Conservation (phyloP, 2,329 filamentous ascomycete genomes). For the Geoglossum cookeanum region DNA sequence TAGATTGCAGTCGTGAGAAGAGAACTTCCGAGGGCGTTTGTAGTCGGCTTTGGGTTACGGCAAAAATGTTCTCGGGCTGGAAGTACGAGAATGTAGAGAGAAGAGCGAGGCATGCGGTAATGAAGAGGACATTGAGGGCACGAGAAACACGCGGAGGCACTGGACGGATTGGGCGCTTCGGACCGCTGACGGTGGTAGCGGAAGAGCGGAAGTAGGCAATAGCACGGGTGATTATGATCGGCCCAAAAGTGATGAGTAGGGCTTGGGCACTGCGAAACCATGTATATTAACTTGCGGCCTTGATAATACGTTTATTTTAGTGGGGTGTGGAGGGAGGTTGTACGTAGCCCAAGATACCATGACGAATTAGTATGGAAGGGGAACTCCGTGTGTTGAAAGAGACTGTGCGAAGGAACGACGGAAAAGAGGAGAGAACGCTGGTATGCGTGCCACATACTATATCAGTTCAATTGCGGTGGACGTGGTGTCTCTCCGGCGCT, state of each 20-base stretch:
- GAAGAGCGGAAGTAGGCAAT: conserved; percentile 42
- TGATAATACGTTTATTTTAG: neutral
- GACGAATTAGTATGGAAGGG: neutral
- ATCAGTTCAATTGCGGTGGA: neutral
- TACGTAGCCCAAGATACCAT: conserved; percentile 5
- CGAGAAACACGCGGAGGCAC: conserved; percentile 34
- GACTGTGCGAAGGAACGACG: neutral
- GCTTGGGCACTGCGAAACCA: conserved; percentile 22
- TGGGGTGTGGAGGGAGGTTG: neutral
- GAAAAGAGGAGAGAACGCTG: neutral
- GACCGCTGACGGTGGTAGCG: conserved; percentile 18
- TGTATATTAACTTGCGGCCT: neutral
- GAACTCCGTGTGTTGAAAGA: neutral
- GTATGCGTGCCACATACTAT: too few relatives aligned
- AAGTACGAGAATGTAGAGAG: conserved; percentile 47
- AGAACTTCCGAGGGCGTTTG: conserved; percentile 72
- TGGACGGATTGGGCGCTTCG: conserved; percentile 33
- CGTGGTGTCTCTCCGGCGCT: neutral
- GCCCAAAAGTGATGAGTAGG: conserved; percentile 39
- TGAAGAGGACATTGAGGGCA: conserved; percentile 40
- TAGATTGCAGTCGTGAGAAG: conserved; percentile 49
- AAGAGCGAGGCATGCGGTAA: conserved; percentile 36
- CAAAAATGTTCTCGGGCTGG: conserved; percentile 66
- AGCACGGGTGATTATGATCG: conserved; percentile 48
- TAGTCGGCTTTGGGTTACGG: conserved; percentile 56